phyloP scores from a whole-genome alignment of 176 grass and related monocot species.

The Rhynchospora breviuscula region DNA sequence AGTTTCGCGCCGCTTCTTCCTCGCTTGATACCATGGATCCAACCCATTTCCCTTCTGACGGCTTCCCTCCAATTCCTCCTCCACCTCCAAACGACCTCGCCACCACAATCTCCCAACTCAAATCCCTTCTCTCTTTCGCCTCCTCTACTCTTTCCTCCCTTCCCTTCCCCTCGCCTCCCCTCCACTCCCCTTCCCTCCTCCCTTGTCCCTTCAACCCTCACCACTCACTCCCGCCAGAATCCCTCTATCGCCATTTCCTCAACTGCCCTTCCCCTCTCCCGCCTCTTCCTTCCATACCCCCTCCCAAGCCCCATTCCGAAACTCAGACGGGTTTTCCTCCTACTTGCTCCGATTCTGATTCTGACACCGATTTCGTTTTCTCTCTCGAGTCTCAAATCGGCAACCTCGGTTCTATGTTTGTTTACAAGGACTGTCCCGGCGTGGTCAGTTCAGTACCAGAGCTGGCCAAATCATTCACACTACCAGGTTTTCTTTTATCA shows the following conservation, averaged over 20 bases:
- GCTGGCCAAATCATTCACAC: slow-evolving; percentile 16
- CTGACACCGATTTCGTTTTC: slow-evolving; percentile 31
- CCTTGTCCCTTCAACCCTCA: slow-evolving; percentile 28
- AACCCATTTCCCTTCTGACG: not conserved
- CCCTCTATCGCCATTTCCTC: slow-evolving; percentile 38
- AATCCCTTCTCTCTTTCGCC: slow-evolving; percentile 43
- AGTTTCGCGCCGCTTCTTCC: not conserved
- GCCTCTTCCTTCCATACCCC: not conserved
- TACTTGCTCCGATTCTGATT: slow-evolving; percentile 7
- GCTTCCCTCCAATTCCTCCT: not conserved
- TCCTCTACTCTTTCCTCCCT: slow-evolving; percentile 43
- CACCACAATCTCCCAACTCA: slow-evolving; percentile 30
- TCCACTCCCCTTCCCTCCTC: not conserved
- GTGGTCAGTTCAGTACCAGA: slow-evolving; percentile 35
- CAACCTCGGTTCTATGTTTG: slow-evolving; percentile 17
- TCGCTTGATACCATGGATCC: not conserved
- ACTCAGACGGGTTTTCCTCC: not conserved
- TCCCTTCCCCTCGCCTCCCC: slow-evolving; percentile 8
- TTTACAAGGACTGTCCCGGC: slow-evolving; percentile 67
- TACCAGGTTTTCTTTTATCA: slow-evolving; percentile 52
- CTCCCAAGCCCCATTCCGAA: not conserved
- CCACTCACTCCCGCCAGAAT: slow-evolving; percentile 33
- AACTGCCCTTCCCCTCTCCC: slow-evolving; percentile 28
- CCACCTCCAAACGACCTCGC: slow-evolving; percentile 3
- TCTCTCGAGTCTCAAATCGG: slow-evolving; percentile 39